Evolutionary conservation across 1,284 basidiomycete species (phyloP), one percentile per base, ranked within the genome.

Genomic region (Erythrobasidium hasegawianum): DNA sequence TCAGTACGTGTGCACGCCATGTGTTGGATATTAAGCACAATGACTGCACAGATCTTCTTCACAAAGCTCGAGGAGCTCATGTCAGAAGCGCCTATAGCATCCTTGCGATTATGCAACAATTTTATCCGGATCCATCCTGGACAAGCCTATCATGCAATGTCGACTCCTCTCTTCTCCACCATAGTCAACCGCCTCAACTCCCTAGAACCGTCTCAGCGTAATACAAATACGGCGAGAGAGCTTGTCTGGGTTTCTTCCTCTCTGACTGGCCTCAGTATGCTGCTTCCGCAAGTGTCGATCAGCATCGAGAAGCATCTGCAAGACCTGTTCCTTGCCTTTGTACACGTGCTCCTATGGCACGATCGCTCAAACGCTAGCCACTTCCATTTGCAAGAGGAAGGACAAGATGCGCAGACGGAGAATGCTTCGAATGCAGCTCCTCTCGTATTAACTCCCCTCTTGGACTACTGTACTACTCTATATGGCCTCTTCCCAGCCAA

Each of bases 401-500:
- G 20, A 26, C 33, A 14, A 39, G 52, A 61, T 43, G 40, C 18
- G 11, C 18, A 13, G 38, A 20, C 20, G 22, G 14, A 55, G 22
- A 38, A 38, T 53, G 7, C 41, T 49, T 9, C 27, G 16, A 14
- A 26, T 29, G 8, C 33, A 61, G 29, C 16, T 14, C 5, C 24
- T 2, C 49, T 10, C 20, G 29, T 38, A 18, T 13, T 64, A 3
- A 43, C 61, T 8, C 56, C 62, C n/a, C 45, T 65, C 2, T 20
- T 65, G 8, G 62, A 65, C 22, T 65, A 58, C 24, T 65, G 57
- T 26, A 65, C 62, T 7, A 55, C 55, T n/a, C 45, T 65, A 8
- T 65, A 65, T 43, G 62, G 62, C n/a, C 49, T 65, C 8, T 65
- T 65, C 20, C 62, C 62, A 24, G 54, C 56, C 43, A 65, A 65